Conservation (phyloP, 1,139 yeast genomes). For the Candida tetrigidarum region DNA sequence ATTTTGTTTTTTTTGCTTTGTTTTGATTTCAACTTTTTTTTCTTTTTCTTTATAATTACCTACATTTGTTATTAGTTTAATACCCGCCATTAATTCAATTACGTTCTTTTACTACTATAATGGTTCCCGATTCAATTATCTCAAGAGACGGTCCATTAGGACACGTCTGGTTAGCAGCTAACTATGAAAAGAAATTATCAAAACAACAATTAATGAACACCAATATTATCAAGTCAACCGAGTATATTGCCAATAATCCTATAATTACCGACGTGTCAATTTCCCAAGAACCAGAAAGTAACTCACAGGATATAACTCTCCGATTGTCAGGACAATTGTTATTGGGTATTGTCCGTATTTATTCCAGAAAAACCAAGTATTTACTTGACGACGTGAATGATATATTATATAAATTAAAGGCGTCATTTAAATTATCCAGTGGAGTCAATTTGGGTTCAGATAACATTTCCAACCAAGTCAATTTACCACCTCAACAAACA, state of each 20-base stretch:
- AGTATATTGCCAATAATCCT: slow-evolving; percentile 19
- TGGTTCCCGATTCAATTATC: slow-evolving; percentile 23
- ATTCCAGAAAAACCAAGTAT: slow-evolving; percentile 84
- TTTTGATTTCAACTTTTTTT: neutral
- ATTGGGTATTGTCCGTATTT: slow-evolving; percentile 87
- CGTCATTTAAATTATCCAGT: slow-evolving; percentile 61
- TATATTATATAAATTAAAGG: slow-evolving; percentile 71
- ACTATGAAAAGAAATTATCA: slow-evolving; percentile 78
- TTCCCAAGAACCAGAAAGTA: slow-evolving; percentile 4
- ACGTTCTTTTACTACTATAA: neutral
- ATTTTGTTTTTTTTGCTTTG: neutral
- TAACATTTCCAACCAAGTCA: slow-evolving; percentile 28
- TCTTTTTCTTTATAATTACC: neutral
- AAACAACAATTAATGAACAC: slow-evolving; percentile 78
- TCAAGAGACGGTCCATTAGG: slow-evolving; percentile 84
- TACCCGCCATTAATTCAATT: neutral
- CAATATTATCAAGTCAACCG: slow-evolving; percentile 62
- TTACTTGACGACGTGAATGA: slow-evolving; percentile 85
- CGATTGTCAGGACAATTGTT: slow-evolving; percentile 88
- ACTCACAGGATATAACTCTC: slow-evolving; percentile 58
- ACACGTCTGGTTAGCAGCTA: slow-evolving; percentile 93
- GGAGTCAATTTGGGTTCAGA: slow-evolving; percentile 38
- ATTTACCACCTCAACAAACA: slow-evolving; percentile 53
- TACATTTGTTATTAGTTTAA: neutral
- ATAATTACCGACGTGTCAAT: slow-evolving; percentile 9